A percentile compares a stretch with the other conserved stretches of the same genome.
Evolutionary conservation across 2,329 filamentous ascomycete species (phyloP).

Genomic region (Trichoderma guizhouense): DNA sequence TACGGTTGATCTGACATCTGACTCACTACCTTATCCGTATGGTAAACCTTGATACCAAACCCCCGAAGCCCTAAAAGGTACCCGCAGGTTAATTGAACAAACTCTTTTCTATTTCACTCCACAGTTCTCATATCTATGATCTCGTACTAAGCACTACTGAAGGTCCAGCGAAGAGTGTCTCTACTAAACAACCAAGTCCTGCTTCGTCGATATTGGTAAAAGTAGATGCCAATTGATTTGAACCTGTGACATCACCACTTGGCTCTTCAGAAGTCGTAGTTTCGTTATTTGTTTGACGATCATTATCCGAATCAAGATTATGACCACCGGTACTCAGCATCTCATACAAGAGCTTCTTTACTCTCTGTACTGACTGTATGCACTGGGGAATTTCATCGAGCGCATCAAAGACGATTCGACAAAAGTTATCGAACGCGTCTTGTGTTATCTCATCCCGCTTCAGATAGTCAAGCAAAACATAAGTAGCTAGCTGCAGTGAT

Average conservation of each 20-base stretch:
- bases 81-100: neutral
- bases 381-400: neutral
- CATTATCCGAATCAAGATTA: neutral
- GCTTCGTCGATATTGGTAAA: neutral
- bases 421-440: neutral
- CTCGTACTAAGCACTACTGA: neutral
- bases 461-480: neutral
- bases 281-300: neutral
- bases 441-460: neutral
- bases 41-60: no score
- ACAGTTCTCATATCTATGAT: neutral
- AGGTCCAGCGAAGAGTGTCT: neutral
- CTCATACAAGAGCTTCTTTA: neutral
- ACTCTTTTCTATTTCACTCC: neutral
- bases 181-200: neutral
- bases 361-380: neutral
- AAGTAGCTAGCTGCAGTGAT: neutral
- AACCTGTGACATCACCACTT: neutral
- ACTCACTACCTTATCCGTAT: no score
- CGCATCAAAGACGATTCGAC: neutral
- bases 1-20: no score
- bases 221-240: neutral
- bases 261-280: neutral
- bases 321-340: neutral
- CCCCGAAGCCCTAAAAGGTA: no score